phyloP scores from a whole-genome alignment of 805 yeast species.

The Candida sithepensis region DNA sequence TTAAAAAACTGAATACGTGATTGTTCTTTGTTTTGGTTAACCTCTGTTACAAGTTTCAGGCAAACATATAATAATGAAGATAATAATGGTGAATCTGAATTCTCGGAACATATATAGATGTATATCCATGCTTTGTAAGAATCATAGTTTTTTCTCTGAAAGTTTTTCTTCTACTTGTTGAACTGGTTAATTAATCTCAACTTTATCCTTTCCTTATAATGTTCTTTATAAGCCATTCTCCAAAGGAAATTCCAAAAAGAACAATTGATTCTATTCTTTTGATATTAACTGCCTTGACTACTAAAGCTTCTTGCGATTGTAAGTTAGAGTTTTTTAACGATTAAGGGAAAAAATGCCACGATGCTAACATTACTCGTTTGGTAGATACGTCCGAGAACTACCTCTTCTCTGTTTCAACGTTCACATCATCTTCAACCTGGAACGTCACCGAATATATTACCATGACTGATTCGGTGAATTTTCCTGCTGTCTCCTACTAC shows the following conservation, averaged over 20 bases:
- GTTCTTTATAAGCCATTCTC: not conserved
- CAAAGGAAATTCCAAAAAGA: not conserved
- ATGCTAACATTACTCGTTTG: not conserved
- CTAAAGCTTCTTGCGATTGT: not conserved
- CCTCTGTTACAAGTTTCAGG: no score
- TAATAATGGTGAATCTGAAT: no score
- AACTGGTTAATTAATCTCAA: no score
- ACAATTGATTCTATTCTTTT: not conserved
- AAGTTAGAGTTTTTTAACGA: not conserved
- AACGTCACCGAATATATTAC: slow-evolving; percentile 11
- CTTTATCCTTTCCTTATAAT: no score
- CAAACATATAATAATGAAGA: no score
- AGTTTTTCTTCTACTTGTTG: no score
- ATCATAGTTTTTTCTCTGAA: no score
- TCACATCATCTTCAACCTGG: slow-evolving; percentile 3
- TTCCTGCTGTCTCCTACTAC: slow-evolving; percentile 4
- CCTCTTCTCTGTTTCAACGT: slow-evolving; percentile 5
- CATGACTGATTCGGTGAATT: slow-evolving; percentile 3
- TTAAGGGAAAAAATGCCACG: not conserved
- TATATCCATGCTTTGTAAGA: no score
- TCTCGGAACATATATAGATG: no score
- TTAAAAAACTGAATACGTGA: no score
- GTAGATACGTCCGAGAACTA: not conserved
- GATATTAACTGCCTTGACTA: not conserved
- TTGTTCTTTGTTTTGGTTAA: no score